phyloP scores from a whole-genome alignment of 164 flowering plant species.

The Saururus chinensis region DNA sequence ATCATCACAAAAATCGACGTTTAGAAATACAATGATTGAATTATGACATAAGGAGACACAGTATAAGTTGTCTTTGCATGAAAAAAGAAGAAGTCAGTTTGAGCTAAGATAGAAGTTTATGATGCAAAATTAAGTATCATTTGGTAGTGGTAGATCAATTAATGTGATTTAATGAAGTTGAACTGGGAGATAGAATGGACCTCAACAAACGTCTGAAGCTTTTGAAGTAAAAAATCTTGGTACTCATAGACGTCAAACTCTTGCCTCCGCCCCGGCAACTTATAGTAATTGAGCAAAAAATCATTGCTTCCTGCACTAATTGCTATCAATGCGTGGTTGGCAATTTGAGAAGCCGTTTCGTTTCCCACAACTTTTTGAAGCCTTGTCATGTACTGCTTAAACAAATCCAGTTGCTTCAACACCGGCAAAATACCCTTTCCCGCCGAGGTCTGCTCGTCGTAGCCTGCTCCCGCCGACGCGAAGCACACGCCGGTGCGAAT shows the following conservation, averaged over 20 bases:
- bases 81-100: no score
- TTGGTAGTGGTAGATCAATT: no score
- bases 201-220: constrained; percentile 20
- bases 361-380: constrained; percentile 26
- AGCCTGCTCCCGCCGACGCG: constrained; percentile 51
- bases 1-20: no score
- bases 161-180: no score
- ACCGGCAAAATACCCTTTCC: constrained; percentile 19
- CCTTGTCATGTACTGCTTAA: constrained; percentile 22
- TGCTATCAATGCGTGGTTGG: constrained; percentile 23
- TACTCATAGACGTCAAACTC: constrained; percentile 20
- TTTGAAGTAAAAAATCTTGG: constrained; percentile 29
- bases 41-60: no score
- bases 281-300: no score
- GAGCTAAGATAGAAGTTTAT: no score
- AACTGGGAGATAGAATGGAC: no score
- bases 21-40: no score
- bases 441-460: constrained; percentile 24
- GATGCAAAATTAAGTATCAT: no score
- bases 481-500: no score
- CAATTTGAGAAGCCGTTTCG: constrained; percentile 12
- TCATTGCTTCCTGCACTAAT: constrained; percentile 50
- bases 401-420: constrained; percentile 20
- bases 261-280: constrained; percentile 17
- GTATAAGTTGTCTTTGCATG: no score